Conservation (phyloP, 2,329 filamentous ascomycete species). For the Byssochlamys sp. region DNA sequence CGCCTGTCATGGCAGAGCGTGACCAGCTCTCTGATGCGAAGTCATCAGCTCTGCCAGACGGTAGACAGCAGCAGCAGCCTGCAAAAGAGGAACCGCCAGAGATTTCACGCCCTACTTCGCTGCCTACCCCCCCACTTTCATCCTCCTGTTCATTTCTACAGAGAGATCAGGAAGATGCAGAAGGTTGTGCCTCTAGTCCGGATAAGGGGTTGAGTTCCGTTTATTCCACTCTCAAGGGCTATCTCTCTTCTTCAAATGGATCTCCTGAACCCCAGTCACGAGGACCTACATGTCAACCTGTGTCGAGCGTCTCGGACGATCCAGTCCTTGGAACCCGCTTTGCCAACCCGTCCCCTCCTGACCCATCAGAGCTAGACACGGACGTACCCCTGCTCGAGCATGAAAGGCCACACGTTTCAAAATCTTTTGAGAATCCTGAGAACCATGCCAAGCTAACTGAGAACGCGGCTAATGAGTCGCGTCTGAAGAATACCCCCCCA, state of each 20-base stretch:
- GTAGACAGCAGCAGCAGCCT: constrained; percentile 12
- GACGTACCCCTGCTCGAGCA: constrained; percentile 44
- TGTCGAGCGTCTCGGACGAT: constrained; percentile 56
- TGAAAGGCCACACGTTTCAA: constrained; percentile 32
- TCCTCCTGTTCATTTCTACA: constrained; percentile 35
- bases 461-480: constrained; percentile 50
- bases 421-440: constrained; percentile 37
- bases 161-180: constrained; percentile 34
- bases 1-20: constrained; percentile 34
- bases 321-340: constrained; percentile 59
- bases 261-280: constrained; percentile 27
- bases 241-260: constrained; percentile 30
- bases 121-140: constrained; percentile 37
- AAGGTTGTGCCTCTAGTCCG: constrained; percentile 27
- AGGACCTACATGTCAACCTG: constrained; percentile 44
- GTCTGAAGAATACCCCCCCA: constrained; percentile 79
- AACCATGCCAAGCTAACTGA: constrained; percentile 66
- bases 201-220: constrained; percentile 34
- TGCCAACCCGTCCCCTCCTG: constrained; percentile 55
- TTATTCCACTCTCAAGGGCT: constrained; percentile 36
- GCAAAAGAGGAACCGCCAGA: constrained; percentile 19
- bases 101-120: constrained; percentile 22
- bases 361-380: constrained; percentile 39
- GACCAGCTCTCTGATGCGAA: constrained; percentile 23
- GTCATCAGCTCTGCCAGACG: constrained; percentile 17